Percentiles rank a stretch among this genome's conserved stretches.
Evolutionary conservation across 768 basidiomycete species (phyloP).

Genomic region (Cystobasidium onofrii): DNA sequence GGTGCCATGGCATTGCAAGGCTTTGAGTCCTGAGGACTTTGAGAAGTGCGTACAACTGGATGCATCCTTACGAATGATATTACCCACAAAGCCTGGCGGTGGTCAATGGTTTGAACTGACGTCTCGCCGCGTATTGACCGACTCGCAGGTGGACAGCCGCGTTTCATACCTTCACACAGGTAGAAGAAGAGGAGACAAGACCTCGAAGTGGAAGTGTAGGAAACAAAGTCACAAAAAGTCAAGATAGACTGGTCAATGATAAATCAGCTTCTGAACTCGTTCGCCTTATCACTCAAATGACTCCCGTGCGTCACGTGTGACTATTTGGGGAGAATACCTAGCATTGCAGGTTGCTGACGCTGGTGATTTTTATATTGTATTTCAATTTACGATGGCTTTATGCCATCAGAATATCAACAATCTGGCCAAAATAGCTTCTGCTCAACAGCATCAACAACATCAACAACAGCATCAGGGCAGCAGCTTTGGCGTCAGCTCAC

Average conservation of each 20-base stretch:
- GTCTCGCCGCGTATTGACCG: no score
- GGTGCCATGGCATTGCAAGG: constrained; percentile 26
- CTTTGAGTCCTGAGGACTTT: background rate
- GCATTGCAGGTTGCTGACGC: no score
- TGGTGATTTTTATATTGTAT: no score
- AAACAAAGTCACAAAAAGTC: background rate
- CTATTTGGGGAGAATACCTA: background rate
- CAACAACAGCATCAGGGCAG: background rate
- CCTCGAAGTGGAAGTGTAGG: background rate
- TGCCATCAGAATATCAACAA: background rate
- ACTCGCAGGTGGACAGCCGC: constrained; percentile 21
- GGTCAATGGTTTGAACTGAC: no score
- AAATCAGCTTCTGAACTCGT: constrained; percentile 12
- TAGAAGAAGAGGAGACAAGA: background rate
- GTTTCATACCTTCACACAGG: constrained; percentile 7
- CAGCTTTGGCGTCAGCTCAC: background rate
- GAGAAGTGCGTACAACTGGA: constrained; percentile 9
- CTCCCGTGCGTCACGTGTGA: background rate
- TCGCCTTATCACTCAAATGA: constrained; percentile 9
- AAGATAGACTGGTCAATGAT: background rate
- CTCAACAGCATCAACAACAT: background rate
- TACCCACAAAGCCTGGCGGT: no score
- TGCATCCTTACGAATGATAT: no score
- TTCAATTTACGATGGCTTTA: no score
- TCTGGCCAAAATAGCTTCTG: background rate